Conservation (phyloP, 768 basidiomycete species). For the Fibroporia radiculosa region DNA sequence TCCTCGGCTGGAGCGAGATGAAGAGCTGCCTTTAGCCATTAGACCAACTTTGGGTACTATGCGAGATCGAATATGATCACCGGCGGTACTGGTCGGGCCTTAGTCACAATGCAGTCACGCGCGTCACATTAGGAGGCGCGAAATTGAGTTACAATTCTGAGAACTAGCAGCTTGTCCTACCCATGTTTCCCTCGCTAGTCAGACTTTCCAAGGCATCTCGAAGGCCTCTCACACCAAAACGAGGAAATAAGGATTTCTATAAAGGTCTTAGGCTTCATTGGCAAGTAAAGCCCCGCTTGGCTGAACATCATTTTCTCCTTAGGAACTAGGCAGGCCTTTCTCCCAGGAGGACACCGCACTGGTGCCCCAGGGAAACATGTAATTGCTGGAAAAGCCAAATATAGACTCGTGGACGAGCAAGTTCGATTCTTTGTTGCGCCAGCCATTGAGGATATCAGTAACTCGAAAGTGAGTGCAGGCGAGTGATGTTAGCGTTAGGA, state of each 20-base stretch:
- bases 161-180: no score
- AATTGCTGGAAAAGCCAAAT: conserved; percentile 68
- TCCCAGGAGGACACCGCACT: conserved; percentile 80
- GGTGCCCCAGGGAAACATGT: conserved; percentile 87
- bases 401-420: conserved; percentile 72
- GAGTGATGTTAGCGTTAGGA: no score
- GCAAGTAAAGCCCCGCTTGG: no score
- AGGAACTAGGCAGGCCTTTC: conserved; percentile 80
- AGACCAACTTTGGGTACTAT: background rate
- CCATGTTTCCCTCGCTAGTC: conserved; percentile 62
- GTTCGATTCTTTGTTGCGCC: conserved; percentile 83
- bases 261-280: conserved; percentile 54
- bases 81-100: no score
- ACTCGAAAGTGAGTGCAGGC: conserved; percentile 53
- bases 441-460: conserved; percentile 52
- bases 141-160: no score
- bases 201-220: conserved; percentile 76
- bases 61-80: no score
- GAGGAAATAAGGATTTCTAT: conserved; percentile 94
- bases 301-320: background rate
- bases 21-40: background rate
- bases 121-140: no score
- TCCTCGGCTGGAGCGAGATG: background rate
- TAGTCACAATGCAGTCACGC: no score
- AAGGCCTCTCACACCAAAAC: conserved; percentile 73